Evolutionary conservation across 441 rosid genomes (phyloP), one percentile per base, ranked within the genome.

Genomic region (Corymbia calophylla): DNA sequence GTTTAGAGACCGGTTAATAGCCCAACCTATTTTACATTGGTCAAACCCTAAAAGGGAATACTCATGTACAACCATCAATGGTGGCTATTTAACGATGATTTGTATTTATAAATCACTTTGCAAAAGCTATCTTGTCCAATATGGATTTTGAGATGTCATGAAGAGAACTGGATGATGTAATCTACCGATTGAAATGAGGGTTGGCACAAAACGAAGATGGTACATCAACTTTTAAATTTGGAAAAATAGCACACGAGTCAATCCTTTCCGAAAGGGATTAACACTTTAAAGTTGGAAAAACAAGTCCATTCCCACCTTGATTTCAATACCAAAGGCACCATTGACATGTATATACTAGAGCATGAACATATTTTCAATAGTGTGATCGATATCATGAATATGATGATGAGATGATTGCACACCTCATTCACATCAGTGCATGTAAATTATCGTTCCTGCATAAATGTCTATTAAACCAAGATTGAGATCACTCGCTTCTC

Each of bases 51-150:
- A 23, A 6, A 77, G 6, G n/a, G 17, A 39, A 23, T 77, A 77
- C n/a, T 77, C 3, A 5, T 6, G 8, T 39, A 12, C 27, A 1
- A 39, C 1, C 2, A 6, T 7, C 3, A 1, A 2, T 23, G 4
- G 17, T 23, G 3, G 15, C 82, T 21, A 49, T 21, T 39, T 6
- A 21, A 73, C 9, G 1, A 77, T 21, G 29, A 3, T 39, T 39
- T 39, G 17, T 39, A 21, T 9, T 77, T 11, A 23, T 47, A 39
- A 77, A 23, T 77, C n/a, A 23, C 84, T 44, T 77, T 39, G 29
- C n/a, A 77, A 77, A 70, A 44, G 10, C 14, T 70, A 47, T 70
- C 27, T 70, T 39, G 27, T 70, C 15, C 1, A 0, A 11, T 39
- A 23, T 23, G 10, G 51, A 77, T 23, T 77, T 6, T 23, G 18